Evolutionary conservation across 108 stramenopile species (phyloP).

Genomic region (Licmophora abbreviata): DNA sequence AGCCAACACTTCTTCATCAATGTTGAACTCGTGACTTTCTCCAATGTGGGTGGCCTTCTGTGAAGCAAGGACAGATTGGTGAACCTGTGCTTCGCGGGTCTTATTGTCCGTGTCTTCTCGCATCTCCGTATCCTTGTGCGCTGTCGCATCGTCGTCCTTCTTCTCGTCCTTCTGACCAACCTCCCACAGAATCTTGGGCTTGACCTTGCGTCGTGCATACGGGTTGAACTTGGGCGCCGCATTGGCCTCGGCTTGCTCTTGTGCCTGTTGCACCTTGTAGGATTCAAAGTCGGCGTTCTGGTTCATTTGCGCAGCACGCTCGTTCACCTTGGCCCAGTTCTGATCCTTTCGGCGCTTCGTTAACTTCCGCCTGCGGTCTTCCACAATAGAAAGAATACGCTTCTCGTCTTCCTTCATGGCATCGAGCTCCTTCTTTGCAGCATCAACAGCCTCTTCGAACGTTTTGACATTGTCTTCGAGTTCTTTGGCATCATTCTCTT

Average conservation of each 20-base stretch:
- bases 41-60: conserved; percentile 18
- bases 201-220: conserved; percentile 78
- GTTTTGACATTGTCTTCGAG: conserved; percentile 19
- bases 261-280: conserved; percentile 40
- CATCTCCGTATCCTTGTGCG: conserved; percentile 38
- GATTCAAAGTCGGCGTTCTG: conserved; percentile 63
- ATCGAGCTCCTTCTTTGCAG: conserved; percentile 39
- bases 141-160: conserved; percentile 27
- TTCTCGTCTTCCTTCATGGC: conserved; percentile 47
- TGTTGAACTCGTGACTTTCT: conserved; percentile 57
- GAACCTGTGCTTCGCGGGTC: conserved; percentile 1
- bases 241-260: conserved; percentile 26
- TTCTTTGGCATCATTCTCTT: conserved; percentile 16
- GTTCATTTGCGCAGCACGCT: conserved; percentile 61
- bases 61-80: conserved; percentile 1
- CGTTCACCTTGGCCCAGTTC: conserved; percentile 83
- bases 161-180: conserved; percentile 55
- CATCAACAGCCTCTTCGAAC: conserved; percentile 28
- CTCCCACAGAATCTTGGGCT: conserved; percentile 88
- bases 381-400: conserved; percentile 31
- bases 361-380: conserved; percentile 44
- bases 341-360: conserved; percentile 44
- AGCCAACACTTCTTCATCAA: conserved; percentile 71
- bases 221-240: conserved; percentile 61
- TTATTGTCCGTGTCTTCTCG: conserved; percentile 33